Evolutionary conservation across 2,329 filamentous ascomycete genomes (phyloP).

Genomic region (Furcasterigmium sp.): DNA sequence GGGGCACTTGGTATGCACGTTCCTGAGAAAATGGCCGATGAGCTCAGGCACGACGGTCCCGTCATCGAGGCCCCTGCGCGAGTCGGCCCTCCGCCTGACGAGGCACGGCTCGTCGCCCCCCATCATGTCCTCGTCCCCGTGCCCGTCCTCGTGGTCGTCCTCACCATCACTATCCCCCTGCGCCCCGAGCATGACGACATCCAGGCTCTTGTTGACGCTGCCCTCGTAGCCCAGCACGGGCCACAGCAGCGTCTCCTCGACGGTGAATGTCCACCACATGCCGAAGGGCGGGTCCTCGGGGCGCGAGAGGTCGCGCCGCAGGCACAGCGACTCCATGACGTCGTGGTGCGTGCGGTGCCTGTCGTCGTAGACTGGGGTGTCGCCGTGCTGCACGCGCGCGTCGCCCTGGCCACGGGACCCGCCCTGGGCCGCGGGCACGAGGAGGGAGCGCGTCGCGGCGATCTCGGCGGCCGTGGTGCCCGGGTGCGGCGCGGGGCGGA

Average conservation of each 20-base stretch:
- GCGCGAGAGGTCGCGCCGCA: background rate
- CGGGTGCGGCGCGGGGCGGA: background rate
- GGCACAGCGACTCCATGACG: constrained; percentile 3
- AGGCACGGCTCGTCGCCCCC: background rate
- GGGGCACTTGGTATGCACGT: constrained; percentile 19
- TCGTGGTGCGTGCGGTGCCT: constrained; percentile 2
- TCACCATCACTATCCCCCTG: constrained; percentile 1
- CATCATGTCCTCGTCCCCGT: background rate
- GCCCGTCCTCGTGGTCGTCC: background rate
- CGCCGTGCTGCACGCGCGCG: background rate
- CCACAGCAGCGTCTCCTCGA: constrained; percentile 6
- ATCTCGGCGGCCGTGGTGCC: background rate
- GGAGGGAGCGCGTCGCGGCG: background rate
- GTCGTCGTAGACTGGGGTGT: constrained; percentile 1
- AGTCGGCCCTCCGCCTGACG: background rate
- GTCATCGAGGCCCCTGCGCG: constrained; percentile 5
- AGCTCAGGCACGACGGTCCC: constrained; percentile 12
- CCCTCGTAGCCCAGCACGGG: constrained; percentile 1
- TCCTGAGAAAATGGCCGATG: constrained; percentile 16
- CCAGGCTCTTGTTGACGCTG: constrained; percentile 4
- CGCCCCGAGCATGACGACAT: constrained; percentile 1
- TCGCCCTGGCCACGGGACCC: background rate
- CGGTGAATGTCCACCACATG: constrained; percentile 5
- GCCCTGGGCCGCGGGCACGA: background rate
- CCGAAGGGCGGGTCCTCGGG: constrained; percentile 4